These are phyloP conservation scores for Corrigiola litoralis DNA, from an alignment of 179 eudicot species.

Conservation along the genomic window DNA sequence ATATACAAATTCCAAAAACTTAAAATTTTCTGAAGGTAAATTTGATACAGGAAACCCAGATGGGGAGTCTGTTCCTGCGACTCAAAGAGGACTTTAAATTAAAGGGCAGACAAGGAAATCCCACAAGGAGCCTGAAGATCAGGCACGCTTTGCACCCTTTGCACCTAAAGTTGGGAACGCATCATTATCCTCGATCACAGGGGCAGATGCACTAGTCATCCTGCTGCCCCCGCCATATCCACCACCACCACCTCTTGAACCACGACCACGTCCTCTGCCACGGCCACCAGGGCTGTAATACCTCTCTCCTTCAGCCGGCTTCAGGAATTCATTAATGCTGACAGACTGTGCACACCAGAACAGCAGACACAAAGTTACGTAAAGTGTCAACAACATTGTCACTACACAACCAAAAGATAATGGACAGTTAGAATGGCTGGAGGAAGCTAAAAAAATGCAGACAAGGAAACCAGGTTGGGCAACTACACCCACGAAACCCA, in stretches of 20 bases:
- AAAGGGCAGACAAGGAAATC: slow-evolving; percentile 4
- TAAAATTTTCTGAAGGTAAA: slow-evolving; percentile 1
- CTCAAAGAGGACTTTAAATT: slow-evolving; percentile 18
- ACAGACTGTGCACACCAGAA: slow-evolving; percentile 43
- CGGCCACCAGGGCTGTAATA: slow-evolving; percentile 50
- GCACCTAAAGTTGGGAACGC: slow-evolving; percentile 75
- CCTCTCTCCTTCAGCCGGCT: slow-evolving; percentile 75
- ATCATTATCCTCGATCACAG: slow-evolving; percentile 54
- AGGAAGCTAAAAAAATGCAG: too few species aligned
- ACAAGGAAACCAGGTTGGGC: too few species aligned
- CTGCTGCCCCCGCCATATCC: slow-evolving; percentile 39
- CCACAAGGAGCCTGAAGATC: slow-evolving; percentile 3
- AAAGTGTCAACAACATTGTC: neutral
- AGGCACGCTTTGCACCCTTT: slow-evolving; percentile 39
- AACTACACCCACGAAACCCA: too few species aligned
- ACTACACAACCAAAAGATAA: neutral
- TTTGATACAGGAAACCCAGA: slow-evolving; percentile 30
- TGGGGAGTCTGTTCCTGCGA: slow-evolving; percentile 25
- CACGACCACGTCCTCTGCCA: slow-evolving; percentile 54
- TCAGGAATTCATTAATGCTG: slow-evolving; percentile 83
- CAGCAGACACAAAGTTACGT: neutral
- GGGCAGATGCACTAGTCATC: slow-evolving; percentile 36
- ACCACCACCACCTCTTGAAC: slow-evolving; percentile 28
- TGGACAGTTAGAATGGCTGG: too few species aligned
- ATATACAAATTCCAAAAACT: slow-evolving; percentile 25